Percentiles rank a stretch among this genome's conserved stretches.
These are phyloP conservation scores for Waltergamsia citrina DNA, from an alignment of 2,329 filamentous ascomycete genomes.

Conservation along the genomic window DNA sequence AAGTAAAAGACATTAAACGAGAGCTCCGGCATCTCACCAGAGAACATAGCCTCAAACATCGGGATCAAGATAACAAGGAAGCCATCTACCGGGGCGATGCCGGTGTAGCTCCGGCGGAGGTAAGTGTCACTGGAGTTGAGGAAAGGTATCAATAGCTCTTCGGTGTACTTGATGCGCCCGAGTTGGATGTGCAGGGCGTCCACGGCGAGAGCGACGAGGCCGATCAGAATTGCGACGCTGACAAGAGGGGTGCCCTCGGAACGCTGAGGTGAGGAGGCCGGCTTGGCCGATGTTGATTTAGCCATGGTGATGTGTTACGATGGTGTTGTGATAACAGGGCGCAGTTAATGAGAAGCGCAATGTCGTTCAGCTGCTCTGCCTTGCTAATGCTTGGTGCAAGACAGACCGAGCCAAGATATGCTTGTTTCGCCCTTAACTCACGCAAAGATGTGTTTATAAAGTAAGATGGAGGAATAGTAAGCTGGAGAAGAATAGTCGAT, in stretches of 20 bases:
- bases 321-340: no score
- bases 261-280: not conserved
- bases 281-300: no score
- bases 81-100: slow-evolving; percentile 9
- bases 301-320: no score
- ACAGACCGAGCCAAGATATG: no score
- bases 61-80: slow-evolving; percentile 10
- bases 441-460: no score
- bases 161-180: slow-evolving; percentile 11
- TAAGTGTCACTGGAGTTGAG: slow-evolving; percentile 8
- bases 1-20: slow-evolving; percentile 12
- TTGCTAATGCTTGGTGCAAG: no score
- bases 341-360: no score
- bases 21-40: not conserved
- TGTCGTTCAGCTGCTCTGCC: no score
- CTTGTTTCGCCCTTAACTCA: no score
- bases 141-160: slow-evolving; percentile 6
- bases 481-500: no score
- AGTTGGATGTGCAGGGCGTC: slow-evolving; percentile 9
- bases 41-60: slow-evolving; percentile 11
- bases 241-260: not conserved
- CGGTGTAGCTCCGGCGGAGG: slow-evolving; percentile 11
- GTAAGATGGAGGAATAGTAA: no score
- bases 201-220: not conserved
- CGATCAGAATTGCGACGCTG: slow-evolving; percentile 4